A percentile compares a stretch with the other conserved stretches of the same genome.
These are phyloP conservation scores for Glaciozyma antarctica DNA, from an alignment of 768 basidiomycete species.

Conservation along the genomic window DNA sequence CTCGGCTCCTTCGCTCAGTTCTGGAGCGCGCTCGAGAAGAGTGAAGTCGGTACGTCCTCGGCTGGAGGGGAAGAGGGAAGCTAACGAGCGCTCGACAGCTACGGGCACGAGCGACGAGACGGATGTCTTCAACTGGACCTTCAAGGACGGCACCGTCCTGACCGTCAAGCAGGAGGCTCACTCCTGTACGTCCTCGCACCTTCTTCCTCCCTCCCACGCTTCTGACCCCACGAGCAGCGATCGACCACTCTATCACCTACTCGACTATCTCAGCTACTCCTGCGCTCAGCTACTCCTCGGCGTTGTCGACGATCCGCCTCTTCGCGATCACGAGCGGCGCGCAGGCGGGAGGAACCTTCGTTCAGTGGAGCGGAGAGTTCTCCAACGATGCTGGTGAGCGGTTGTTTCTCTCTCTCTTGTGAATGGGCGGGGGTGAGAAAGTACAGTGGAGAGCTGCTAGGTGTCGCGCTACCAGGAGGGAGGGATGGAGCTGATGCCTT, in stretches of 20 bases:
- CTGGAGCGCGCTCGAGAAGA: slow-evolving; percentile 27
- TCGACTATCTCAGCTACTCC: slow-evolving; percentile 35
- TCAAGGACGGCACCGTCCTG: slow-evolving; percentile 32
- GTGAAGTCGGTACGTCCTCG: not conserved
- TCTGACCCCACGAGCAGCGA: not conserved
- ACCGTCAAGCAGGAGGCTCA: slow-evolving; percentile 39
- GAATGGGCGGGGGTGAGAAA: too few relatives aligned
- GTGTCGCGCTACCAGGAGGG: too few relatives aligned
- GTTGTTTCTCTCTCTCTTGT: not conserved
- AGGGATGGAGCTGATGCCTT: not conserved
- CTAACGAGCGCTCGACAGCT: not conserved
- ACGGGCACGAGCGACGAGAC: slow-evolving; percentile 31
- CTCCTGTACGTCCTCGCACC: slow-evolving; percentile 5
- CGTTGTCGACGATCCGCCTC: slow-evolving; percentile 37
- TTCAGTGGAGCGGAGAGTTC: slow-evolving; percentile 35
- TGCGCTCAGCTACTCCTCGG: slow-evolving; percentile 37
- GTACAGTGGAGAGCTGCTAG: too few relatives aligned
- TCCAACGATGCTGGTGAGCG: slow-evolving; percentile 34
- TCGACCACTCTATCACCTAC: slow-evolving; percentile 37
- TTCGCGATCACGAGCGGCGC: slow-evolving; percentile 36
- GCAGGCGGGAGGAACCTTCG: slow-evolving; percentile 32
- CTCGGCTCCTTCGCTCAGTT: slow-evolving; percentile 32
- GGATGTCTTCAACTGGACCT: slow-evolving; percentile 31
- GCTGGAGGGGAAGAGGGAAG: not conserved
- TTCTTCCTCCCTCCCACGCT: not conserved